A percentile compares a stretch with the other conserved stretches of the same genome.
Conservation (phyloP, 164 flowering plant species). For the Taxillus chinensis region DNA sequence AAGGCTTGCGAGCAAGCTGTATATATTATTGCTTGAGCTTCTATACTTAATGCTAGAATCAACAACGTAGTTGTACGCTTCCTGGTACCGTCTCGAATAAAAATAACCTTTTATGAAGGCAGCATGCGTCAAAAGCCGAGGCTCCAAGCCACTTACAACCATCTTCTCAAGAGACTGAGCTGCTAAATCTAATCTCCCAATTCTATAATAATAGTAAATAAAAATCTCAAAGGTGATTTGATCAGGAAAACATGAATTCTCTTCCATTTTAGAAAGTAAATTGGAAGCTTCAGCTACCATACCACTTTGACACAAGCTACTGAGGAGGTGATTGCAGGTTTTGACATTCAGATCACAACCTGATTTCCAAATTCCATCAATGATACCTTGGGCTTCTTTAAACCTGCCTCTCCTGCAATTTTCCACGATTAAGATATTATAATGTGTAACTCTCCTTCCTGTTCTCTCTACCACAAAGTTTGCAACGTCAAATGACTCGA, state of each 20-base stretch:
- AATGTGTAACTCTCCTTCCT: constrained; percentile 34
- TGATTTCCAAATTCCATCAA: constrained; percentile 34
- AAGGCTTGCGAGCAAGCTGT: constrained; percentile 55
- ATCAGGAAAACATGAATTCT: constrained; percentile 31
- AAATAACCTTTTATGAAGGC: constrained; percentile 46
- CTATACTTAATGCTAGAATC: constrained; percentile 20
- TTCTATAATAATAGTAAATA: constrained; percentile 22
- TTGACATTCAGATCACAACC: constrained; percentile 30
- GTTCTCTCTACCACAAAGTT: constrained; percentile 41
- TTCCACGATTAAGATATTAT: constrained; percentile 37
- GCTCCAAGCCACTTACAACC: constrained; percentile 34
- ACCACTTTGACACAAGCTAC: constrained; percentile 41
- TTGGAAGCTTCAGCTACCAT: constrained; percentile 26
- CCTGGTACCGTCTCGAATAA: constrained; percentile 19
- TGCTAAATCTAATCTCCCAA: constrained; percentile 37
- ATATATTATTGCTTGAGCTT: constrained; percentile 25
- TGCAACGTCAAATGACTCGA: constrained; percentile 36
- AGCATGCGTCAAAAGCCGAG: constrained; percentile 48
- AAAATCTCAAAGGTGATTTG: constrained; percentile 49
- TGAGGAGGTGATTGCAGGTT: constrained; percentile 39
- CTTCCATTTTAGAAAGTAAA: constrained; percentile 38
- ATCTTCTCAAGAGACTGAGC: constrained; percentile 27
- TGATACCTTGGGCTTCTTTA: constrained; percentile 25
- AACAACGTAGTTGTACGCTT: constrained; percentile 40
- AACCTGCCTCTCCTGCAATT: constrained; percentile 30